phyloP scores from a whole-genome alignment of 1,284 basidiomycete species.

The Boletus semigastroideus region DNA sequence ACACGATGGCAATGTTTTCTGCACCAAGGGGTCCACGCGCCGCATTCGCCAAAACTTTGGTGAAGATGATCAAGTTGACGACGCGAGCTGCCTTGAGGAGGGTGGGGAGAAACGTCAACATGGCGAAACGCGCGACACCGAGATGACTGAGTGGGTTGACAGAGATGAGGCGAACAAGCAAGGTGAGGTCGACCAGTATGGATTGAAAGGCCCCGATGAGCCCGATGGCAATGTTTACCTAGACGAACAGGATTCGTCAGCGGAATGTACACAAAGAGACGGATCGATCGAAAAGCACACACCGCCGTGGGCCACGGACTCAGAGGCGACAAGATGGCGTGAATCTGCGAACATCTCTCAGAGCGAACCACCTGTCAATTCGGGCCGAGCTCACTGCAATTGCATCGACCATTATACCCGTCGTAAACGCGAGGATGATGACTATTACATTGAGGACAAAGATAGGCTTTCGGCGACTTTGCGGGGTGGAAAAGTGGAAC shows the following conservation, averaged over 20 bases:
- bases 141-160: constrained; percentile 26
- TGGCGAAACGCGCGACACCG: constrained; percentile 15
- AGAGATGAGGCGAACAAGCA: constrained; percentile 30
- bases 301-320: constrained; percentile 21
- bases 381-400: constrained; percentile 13
- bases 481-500: constrained; percentile 32
- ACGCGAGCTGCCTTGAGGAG: constrained; percentile 27
- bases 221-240: constrained; percentile 28
- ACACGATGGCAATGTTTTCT: constrained; percentile 12
- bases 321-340: constrained; percentile 21
- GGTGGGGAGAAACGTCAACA: constrained; percentile 21
- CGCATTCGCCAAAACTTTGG: constrained; percentile 15
- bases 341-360: constrained; percentile 20
- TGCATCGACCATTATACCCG: constrained; percentile 25
- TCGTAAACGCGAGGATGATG: constrained; percentile 25
- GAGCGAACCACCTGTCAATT: not conserved
- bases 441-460: constrained; percentile 32
- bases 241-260: not conserved
- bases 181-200: constrained; percentile 31
- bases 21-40: constrained; percentile 15
- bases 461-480: constrained; percentile 24
- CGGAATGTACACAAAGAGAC: not conserved
- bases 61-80: constrained; percentile 26
- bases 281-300: not conserved
- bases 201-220: constrained; percentile 32